Evolutionary conservation across 1,284 basidiomycete genomes (phyloP).

Genomic region (Schizophyllum commune): DNA sequence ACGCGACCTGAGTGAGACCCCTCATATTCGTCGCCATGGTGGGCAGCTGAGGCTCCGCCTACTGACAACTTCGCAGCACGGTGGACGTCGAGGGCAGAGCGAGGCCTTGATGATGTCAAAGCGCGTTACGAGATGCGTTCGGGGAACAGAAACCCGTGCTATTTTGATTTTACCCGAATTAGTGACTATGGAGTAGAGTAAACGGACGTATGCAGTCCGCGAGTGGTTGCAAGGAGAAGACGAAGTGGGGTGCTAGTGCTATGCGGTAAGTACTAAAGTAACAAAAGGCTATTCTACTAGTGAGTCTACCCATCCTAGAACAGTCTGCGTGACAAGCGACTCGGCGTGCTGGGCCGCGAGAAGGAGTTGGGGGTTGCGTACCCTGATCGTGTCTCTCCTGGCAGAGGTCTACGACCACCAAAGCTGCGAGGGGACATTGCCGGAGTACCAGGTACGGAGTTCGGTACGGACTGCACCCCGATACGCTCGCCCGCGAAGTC

Average conservation of each 20-base stretch:
- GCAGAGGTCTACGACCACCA: background rate
- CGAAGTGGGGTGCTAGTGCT: background rate
- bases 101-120: no score
- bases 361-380: constrained; percentile 47
- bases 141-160: background rate
- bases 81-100: background rate
- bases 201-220: background rate
- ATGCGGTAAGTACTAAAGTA: constrained; percentile 9
- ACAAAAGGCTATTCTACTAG: constrained; percentile 8
- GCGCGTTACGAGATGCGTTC: background rate
- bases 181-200: background rate
- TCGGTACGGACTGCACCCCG: constrained; percentile 44
- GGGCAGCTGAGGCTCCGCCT: background rate
- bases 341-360: constrained; percentile 63
- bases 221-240: background rate
- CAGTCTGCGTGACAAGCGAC: constrained; percentile 28
- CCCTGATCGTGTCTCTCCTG: constrained; percentile 30
- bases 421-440: constrained; percentile 18
- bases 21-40: constrained; percentile 83
- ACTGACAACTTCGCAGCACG: background rate
- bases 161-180: background rate
- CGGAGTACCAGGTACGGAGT: constrained; percentile 61
- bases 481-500: constrained; percentile 56
- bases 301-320: constrained; percentile 7
- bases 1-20: constrained; percentile 77